Conservation (phyloP, 768 basidiomycete species). For the Guyanaporus albipodus region DNA sequence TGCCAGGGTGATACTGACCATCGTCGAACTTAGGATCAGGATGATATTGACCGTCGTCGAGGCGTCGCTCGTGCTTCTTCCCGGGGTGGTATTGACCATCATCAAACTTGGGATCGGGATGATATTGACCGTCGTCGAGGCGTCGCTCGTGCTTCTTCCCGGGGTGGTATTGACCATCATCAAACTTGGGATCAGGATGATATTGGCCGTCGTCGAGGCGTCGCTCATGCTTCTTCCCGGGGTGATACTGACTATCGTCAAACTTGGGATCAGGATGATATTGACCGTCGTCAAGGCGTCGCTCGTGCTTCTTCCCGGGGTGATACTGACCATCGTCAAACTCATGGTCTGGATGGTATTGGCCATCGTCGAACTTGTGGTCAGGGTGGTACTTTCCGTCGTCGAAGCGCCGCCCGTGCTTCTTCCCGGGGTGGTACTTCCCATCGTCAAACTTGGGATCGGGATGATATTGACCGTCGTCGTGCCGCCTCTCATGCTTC, state of each 20-base stretch:
- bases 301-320: background rate
- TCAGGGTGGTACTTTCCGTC: constrained; percentile 9
- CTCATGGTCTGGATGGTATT: constrained; percentile 7
- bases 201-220: background rate
- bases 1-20: constrained; percentile 3
- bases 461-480: constrained; percentile 8
- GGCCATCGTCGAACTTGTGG: constrained; percentile 5
- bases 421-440: background rate
- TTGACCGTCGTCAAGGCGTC: constrained; percentile 11
- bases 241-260: background rate
- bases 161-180: background rate
- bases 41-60: background rate
- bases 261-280: background rate
- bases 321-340: constrained; percentile 8
- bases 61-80: background rate
- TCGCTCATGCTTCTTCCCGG: background rate
- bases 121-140: constrained; percentile 4
- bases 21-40: constrained; percentile 1
- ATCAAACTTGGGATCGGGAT: constrained; percentile 2
- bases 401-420: background rate
- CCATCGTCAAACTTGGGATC: background rate
- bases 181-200: too few species aligned
- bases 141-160: too few species aligned
- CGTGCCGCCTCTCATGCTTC: constrained; percentile 1
- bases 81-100: background rate